phyloP scores from a whole-genome alignment of 1,284 basidiomycete genomes.

The Austroboletus novae-zelandiae region DNA sequence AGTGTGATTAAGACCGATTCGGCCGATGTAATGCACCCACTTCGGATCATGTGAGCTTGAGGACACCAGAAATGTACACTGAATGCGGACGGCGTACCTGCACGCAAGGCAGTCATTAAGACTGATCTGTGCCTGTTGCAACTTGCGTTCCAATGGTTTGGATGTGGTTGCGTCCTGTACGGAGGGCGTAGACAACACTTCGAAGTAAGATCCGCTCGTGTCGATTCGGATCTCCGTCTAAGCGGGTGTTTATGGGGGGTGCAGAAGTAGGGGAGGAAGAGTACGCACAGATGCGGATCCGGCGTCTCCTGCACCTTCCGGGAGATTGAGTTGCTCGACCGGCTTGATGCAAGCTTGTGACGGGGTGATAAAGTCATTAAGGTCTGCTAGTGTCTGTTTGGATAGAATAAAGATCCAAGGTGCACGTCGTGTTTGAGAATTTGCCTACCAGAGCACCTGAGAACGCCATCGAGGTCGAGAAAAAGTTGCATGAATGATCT shows the following conservation, averaged over 20 bases:
- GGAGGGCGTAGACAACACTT: slow-evolving; percentile 45
- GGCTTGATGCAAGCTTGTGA: slow-evolving; percentile 99
- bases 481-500: neutral
- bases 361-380: slow-evolving; percentile 98
- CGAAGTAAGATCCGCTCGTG: slow-evolving; percentile 75
- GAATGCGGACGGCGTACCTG: slow-evolving; percentile 51
- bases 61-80: neutral
- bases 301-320: slow-evolving; percentile 41
- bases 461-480: slow-evolving; percentile 66
- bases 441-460: slow-evolving; percentile 79
- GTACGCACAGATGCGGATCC: slow-evolving; percentile 59
- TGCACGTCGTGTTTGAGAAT: neutral
- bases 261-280: neutral
- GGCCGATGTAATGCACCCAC: slow-evolving; percentile 97
- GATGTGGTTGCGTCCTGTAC: slow-evolving; percentile 22
- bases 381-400: slow-evolving; percentile 80
- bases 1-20: slow-evolving; percentile 97
- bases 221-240: slow-evolving; percentile 92
- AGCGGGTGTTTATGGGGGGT: neutral
- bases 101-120: slow-evolving; percentile 94
- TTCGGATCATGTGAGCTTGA: slow-evolving; percentile 33
- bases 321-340: slow-evolving; percentile 64
- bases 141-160: slow-evolving; percentile 45
- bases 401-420: neutral
- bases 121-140: slow-evolving; percentile 93